Base-by-base conservation (phyloP, 2,329 filamentous ascomycete species). In the Penicillium sp. region DNA sequence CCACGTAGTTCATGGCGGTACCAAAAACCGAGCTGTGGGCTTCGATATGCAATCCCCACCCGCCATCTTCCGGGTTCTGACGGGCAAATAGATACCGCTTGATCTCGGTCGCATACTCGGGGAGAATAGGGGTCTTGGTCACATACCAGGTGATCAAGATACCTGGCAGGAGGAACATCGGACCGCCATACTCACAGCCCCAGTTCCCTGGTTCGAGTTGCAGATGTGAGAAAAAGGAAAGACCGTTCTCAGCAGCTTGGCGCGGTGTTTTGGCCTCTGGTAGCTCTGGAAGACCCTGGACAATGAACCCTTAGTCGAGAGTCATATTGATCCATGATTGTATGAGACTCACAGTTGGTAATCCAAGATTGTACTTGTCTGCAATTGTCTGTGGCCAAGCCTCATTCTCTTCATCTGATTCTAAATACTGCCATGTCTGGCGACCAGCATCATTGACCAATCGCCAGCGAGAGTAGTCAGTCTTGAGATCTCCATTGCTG, bases 141-240 rank as follows among this genome's bases (percentile, higher is more conserved):
- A 86, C 86, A 66, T 95, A 90, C 83, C 88, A 94, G 27, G 86
- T 79, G 57, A 95, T 82, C 52, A 96, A 82, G 24, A 95, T 67
- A 39, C 91, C 88, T 0, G 91, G 89, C 1, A 97, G 76, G 35
- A 97, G 79, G 65, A 98, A 98, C 88, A 96, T 91, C 4, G 93
- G 93, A 0, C 93, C 93, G 46, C 93, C 93, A 72, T 98, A 98
- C 67, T 98, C 93, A 73, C 91, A 97, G 4, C 79, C 93, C 93
- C 93, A 98, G 64, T 96, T 88, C 4, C 93, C 93, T 1, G 88
- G 85, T 11, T 85, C 83, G 1, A 96, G 77, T 67, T 98, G 93
- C 25, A 97, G 80, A 54, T 91, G 81, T 48, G 90, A 87, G 73
- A 94, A 95, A 75, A 95, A 97, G 3, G 80, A 75, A 46, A 97